Evolutionary conservation across 2,329 filamentous ascomycete genomes (phyloP).

Genomic region (Pseudogymnoascus sp.): DNA sequence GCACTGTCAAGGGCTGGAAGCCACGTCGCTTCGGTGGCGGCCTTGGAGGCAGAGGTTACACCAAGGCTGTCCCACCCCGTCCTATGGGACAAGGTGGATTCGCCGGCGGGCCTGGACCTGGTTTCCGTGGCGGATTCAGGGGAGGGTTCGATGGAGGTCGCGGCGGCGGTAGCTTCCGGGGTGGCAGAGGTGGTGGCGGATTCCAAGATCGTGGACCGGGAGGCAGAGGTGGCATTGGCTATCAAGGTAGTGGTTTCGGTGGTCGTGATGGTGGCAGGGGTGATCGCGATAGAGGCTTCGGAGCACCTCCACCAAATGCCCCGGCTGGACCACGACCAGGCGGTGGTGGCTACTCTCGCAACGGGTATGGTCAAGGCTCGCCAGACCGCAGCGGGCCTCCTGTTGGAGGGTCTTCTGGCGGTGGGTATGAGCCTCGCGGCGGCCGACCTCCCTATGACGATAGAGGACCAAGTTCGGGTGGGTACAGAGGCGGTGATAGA

Average conservation of each 20-base stretch:
- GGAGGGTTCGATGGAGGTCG: conserved; percentile 31
- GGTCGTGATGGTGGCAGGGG: conserved; percentile 17
- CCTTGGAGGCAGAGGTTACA: conserved; percentile 86
- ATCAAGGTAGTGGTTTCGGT: conserved; percentile 24
- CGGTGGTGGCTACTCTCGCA: conserved; percentile 39
- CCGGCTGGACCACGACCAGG: conserved; percentile 50
- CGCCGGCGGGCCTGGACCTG: conserved; percentile 37
- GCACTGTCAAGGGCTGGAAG: conserved; percentile 89
- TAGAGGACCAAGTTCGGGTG: conserved; percentile 41
- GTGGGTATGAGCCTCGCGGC: conserved; percentile 46
- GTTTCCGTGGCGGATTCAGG: conserved; percentile 30
- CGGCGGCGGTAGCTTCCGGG: conserved; percentile 45
- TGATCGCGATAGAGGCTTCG: conserved; percentile 34
- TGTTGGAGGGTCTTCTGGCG: conserved; percentile 24
- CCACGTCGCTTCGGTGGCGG: conserved; percentile 87
- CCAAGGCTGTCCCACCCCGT: conserved; percentile 66
- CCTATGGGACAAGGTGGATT: conserved; percentile 57
- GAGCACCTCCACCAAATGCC: conserved; percentile 47
- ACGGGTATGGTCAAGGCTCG: conserved; percentile 27
- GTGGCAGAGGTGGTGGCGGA: conserved; percentile 16
- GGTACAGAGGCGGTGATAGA: conserved; percentile 37
- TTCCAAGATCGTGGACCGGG: conserved; percentile 27
- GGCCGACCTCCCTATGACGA: conserved; percentile 54
- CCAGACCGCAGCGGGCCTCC: conserved; percentile 27
- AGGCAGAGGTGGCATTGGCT: conserved; percentile 28